Base-by-base conservation (phyloP, 2,329 filamentous ascomycete species). In the Pleomassaria siparia region DNA sequence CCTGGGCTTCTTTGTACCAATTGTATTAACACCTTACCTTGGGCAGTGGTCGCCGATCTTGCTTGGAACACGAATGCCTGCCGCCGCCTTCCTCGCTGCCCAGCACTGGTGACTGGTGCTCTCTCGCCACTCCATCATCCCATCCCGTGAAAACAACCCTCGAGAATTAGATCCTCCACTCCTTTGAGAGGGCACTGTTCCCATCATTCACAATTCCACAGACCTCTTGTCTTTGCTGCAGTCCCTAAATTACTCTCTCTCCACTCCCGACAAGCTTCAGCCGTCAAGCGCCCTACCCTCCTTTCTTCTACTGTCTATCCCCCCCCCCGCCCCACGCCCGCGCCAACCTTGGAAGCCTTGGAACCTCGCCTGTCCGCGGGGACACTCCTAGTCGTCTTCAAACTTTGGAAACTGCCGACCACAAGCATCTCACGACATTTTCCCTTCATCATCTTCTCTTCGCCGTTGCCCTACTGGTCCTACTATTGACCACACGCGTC, bases 401-500 rank as follows among this genome's bases (percentile, higher is more conserved):
- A n/a, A 16, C 20, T 24, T 39, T 16, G 21, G 22, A 22, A n/a
- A 21, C 20, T 18, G 9, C 32, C 32, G 20, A 22, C 36, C 10
- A 39, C 20, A 4, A 7, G 4, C 22, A 26, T 39, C 36, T 24
- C 32, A 18, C 32, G n/a, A 16, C 6, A 35, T 9, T 35, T 35
- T 16, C 9, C 20, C 10, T 26, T 44, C 42, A 12, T 13, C 20
- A 11, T 32, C 28, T 8, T 20, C 8, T 10, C 11, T 16, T 21
- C 40, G n/a, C n/a, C n/a, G n/a, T n/a, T n/a, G n/a, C n/a, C n/a
- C n/a, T n/a, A 41, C 22, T n/a, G 44, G 36, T 24, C 47, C 28
- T 36, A 46, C 46, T 37, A 21, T 29, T 37, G 43, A 39, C 37
- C 22, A 11, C 22, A 50, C 13, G 21, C 30, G 33, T 25, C 40